Conservation (phyloP, 2,329 filamentous ascomycete species). For the Venturia pyrina region DNA sequence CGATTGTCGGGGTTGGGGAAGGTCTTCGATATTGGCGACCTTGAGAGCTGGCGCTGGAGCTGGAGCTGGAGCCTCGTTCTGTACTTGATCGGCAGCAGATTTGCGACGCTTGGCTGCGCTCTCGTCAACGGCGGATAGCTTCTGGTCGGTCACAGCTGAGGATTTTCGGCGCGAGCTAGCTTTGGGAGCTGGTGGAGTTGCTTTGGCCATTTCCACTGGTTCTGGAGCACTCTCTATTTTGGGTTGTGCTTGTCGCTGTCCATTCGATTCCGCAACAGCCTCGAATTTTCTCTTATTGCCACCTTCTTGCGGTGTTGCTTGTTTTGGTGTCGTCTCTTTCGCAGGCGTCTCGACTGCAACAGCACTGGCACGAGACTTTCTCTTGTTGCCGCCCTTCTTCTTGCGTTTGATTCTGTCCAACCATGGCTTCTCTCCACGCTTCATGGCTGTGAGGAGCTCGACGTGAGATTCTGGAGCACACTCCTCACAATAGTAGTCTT, state of each 20-base stretch:
- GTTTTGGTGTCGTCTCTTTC: slow-evolving; percentile 20
- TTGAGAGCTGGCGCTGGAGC: background rate
- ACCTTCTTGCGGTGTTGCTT: background rate
- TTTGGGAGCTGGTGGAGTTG: slow-evolving; percentile 4
- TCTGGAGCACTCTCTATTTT: background rate
- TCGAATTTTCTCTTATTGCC: slow-evolving; percentile 9
- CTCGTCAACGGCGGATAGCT: slow-evolving; percentile 14
- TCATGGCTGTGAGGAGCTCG: slow-evolving; percentile 67
- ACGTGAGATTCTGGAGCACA: slow-evolving; percentile 79
- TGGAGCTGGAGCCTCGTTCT: background rate
- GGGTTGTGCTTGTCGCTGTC: slow-evolving; percentile 23
- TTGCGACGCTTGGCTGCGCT: slow-evolving; percentile 25
- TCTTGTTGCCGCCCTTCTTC: slow-evolving; percentile 44
- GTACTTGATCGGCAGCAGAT: slow-evolving; percentile 17
- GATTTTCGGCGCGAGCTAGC: slow-evolving; percentile 9
- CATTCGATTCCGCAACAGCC: slow-evolving; percentile 2
- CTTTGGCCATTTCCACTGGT: slow-evolving; percentile 1
- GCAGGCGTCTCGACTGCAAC: slow-evolving; percentile 36
- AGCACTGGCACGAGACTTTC: slow-evolving; percentile 54
- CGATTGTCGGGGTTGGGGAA: slow-evolving; percentile 57
- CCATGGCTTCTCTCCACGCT: slow-evolving; percentile 78
- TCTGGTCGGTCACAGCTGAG: slow-evolving; percentile 1
- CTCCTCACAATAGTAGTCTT: slow-evolving; percentile 87
- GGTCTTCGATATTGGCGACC: slow-evolving; percentile 31
- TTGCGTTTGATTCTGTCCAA: slow-evolving; percentile 49